Base-by-base conservation (phyloP, 805 yeast genomes). In the Zygosaccharomyces pseudorouxii region DNA sequence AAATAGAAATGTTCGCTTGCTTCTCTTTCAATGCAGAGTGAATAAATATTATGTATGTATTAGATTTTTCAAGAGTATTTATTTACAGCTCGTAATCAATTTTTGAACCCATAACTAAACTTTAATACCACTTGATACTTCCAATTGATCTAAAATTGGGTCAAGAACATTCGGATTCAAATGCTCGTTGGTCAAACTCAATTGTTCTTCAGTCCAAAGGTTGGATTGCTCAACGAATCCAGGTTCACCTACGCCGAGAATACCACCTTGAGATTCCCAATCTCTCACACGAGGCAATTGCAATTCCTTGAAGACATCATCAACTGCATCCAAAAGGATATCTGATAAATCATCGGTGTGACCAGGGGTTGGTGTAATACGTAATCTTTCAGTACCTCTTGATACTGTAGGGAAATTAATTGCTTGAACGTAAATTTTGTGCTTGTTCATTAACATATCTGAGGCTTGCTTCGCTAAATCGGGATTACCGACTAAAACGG, bases 351-450 rank as follows among this genome's bases (percentile, higher is more conserved):
- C 86, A 50, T 81, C 76, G 16, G 81, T 79, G 68, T 93, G 99
- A 47, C 97, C 97, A 31, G 99, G 99, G 37, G 99, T 90, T 48
- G 99, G 98, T n/a, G 99, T 93, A 64, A 93, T 82, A 72, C 99
- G 83, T 62, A 93, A 80, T 67, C 99, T 83, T 73, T 93, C 99
- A 56, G 89, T 84, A 52, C 99, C 99, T 57, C 86, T 82, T 16
- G 97, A 84, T 52, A 93, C 99, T 20, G 99, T 93, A 52, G 99
- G 99, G 81, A 85, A 93, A 74, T 93, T 93, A 68, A 93, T 93
- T 41, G 98, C 97, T 73, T 93, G 99, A 40, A 95, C 99, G 64
- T 93, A 93, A 66, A 93, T 90, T 55, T 79, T 77, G 71, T 89
- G 86, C 60, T 86, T 81, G 55, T 84, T 78, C 75, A 93, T 81